Conservation (phyloP, 2,329 filamentous ascomycete species). For the Fusarium avenaceum region DNA sequence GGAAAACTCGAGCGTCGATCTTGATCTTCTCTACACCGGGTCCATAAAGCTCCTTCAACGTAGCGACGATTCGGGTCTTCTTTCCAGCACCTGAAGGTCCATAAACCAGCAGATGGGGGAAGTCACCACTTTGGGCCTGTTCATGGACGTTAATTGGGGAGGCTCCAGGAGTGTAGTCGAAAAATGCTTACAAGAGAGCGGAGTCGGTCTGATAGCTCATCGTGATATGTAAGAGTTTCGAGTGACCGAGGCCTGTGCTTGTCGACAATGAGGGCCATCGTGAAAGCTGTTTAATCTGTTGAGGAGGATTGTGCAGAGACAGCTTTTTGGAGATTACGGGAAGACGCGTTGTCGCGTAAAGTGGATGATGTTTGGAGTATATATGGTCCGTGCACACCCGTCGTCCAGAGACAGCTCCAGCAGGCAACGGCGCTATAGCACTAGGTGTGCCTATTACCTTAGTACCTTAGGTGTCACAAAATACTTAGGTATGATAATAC, state of each 20-base stretch:
- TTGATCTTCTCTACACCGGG: constrained; percentile 99
- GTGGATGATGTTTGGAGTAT: constrained; percentile 46
- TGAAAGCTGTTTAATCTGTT: constrained; percentile 33
- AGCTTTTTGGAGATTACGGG: constrained; percentile 43
- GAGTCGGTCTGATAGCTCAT: constrained; percentile 87
- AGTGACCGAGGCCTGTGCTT: constrained; percentile 81
- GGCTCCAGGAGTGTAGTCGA: constrained; percentile 37
- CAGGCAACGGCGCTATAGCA: constrained; percentile 29
- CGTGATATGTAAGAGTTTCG: constrained; percentile 86
- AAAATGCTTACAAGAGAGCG: constrained; percentile 83
- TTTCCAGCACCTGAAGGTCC: constrained; percentile 97
- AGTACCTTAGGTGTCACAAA: too few relatives aligned
- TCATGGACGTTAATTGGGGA: constrained; percentile 24
- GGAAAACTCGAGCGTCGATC: constrained; percentile 96
- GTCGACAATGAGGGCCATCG: constrained; percentile 78
- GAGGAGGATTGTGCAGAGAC: constrained; percentile 31
- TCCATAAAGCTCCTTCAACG: constrained; percentile 93
- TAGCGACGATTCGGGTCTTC: constrained; percentile 96
- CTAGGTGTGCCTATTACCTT: too few relatives aligned
- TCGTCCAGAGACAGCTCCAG: constrained; percentile 17
- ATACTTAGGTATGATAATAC: not conserved
- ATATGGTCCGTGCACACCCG: constrained; percentile 42
- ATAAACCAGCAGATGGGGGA: constrained; percentile 97
- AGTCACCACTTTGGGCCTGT: constrained; percentile 95
- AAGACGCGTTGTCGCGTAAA: constrained; percentile 58